Percentiles rank a stretch among this genome's conserved stretches.
Evolutionary conservation across 2,329 filamentous ascomycete genomes (phyloP).

Genomic region (Monosporascus sp.): DNA sequence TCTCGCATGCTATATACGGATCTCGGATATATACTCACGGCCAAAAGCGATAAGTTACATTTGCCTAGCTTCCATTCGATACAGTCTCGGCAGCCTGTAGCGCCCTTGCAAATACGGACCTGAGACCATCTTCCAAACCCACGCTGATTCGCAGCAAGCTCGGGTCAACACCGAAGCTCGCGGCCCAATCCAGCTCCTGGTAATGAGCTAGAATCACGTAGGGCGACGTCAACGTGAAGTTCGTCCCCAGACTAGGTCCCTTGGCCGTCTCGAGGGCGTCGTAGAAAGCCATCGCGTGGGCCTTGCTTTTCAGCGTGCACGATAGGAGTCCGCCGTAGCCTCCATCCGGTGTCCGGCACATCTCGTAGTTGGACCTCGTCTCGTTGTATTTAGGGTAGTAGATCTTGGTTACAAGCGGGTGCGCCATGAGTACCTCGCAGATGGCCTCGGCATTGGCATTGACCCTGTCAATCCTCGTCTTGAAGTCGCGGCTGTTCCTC

Average conservation of each 20-base stretch:
- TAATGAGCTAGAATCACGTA: conserved; percentile 93
- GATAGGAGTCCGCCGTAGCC: conserved; percentile 90
- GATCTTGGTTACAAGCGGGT: conserved; percentile 64
- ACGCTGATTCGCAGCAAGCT: conserved; percentile 83
- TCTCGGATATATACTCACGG: no score
- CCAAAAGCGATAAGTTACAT: no score
- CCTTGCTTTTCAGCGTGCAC: conserved; percentile 66
- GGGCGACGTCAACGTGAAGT: conserved; percentile 88
- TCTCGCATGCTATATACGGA: no score
- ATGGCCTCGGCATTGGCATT: conserved; percentile 83
- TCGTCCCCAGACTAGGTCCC: conserved; percentile 90
- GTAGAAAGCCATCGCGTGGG: conserved; percentile 75
- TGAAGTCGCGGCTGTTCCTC: conserved; percentile 90
- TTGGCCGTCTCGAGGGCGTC: conserved; percentile 84
- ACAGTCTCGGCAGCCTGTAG: conserved; percentile 50
- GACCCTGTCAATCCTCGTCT: conserved; percentile 73
- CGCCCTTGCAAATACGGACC: conserved; percentile 61
- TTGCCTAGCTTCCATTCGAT: neutral
- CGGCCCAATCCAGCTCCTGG: conserved; percentile 85
- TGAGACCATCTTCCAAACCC: conserved; percentile 73
- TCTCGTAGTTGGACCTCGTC: conserved; percentile 70
- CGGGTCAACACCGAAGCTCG: conserved; percentile 72
- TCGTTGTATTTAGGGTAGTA: conserved; percentile 82
- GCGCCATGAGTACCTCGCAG: conserved; percentile 62
- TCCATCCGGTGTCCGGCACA: conserved; percentile 64